These are phyloP conservation scores for Pseudopyrenochaeta lycopersici DNA, from an alignment of 2,329 filamentous ascomycete genomes.

Conservation along the genomic window DNA sequence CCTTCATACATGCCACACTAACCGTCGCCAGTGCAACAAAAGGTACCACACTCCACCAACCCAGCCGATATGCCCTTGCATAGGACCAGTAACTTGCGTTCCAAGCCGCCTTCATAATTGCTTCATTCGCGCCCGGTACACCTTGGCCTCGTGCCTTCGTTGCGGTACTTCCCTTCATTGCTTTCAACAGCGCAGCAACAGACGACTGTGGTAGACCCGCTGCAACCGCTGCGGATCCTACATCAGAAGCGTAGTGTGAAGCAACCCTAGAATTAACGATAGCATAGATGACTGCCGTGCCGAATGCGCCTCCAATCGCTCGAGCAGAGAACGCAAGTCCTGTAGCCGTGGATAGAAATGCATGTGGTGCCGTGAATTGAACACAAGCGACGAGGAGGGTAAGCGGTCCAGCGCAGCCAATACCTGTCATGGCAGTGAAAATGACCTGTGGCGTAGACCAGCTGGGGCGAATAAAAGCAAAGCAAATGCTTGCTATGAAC, in stretches of 20 bases:
- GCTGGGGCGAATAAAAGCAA: slow-evolving; percentile 32
- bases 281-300: slow-evolving; percentile 41
- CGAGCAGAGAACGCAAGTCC: slow-evolving; percentile 45
- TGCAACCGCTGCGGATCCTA: slow-evolving; percentile 28
- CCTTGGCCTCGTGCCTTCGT: slow-evolving; percentile 14
- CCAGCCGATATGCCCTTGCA: slow-evolving; percentile 38
- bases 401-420: slow-evolving; percentile 39
- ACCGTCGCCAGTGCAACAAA: slow-evolving; percentile 40
- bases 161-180: slow-evolving; percentile 26
- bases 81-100: slow-evolving; percentile 41
- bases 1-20: slow-evolving; percentile 36
- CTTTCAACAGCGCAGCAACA: slow-evolving; percentile 24
- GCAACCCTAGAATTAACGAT: slow-evolving; percentile 36
- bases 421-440: slow-evolving; percentile 37
- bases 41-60: slow-evolving; percentile 43
- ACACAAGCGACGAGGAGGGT: slow-evolving; percentile 43
- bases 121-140: slow-evolving; percentile 23
- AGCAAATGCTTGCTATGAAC: slow-evolving; percentile 36
- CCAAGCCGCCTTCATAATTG: slow-evolving; percentile 31
- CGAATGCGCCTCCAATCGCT: slow-evolving; percentile 44
- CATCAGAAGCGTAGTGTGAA: slow-evolving; percentile 28
- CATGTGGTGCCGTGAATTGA: slow-evolving; percentile 43
- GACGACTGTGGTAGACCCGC: slow-evolving; percentile 34
- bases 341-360: slow-evolving; percentile 40
- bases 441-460: slow-evolving; percentile 37